Base-by-base conservation (phyloP, 139 green algal species). In the Astrephomene gubernaculifera region DNA sequence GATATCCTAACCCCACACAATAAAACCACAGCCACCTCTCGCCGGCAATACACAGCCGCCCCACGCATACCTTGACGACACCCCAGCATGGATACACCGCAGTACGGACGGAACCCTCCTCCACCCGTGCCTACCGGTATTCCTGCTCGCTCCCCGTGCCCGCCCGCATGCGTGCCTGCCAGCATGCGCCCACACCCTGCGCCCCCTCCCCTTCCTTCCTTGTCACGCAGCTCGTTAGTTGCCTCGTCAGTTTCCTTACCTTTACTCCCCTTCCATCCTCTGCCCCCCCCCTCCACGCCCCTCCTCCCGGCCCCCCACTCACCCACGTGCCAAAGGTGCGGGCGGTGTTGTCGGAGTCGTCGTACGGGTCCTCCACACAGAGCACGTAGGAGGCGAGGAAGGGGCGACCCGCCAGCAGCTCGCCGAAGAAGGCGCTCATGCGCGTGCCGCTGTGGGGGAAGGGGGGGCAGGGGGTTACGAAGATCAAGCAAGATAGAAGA, bases 291-390 rank as follows among this genome's bases (percentile, higher is more conserved):
- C n/a, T n/a, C n/a, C n/a, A n/a, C n/a, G n/a, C n/a, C n/a, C n/a
- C n/a, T n/a, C 69, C 69, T 8, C 31, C 31, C 35, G 21, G 53
- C 5, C 0, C 35, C 19, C 68, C 38, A 75, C 82, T 33, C 45
- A 83, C 83, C 83, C 67, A 76, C 9, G 72, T 71, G 0, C 83
- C 72, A 2, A 87, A 74, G 7, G 82, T 87, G 27, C 82, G 71
- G 1, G 70, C 82, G 33, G 57, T 78, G 71, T 87, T 87, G 71
- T 87, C 82, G 33, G 14, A n/a, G 39, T 78, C 71, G 49, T 87
- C 71, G 54, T 76, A 87, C 2, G 82, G 82, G 71, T 87, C 82
- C 82, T 87, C 82, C 60, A 87, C 71, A 21, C 33, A 53, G 43
- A 87, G 60, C 57, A 74, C 61, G 71, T 87, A 87, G 19, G 17